phyloP scores from a whole-genome alignment of 805 yeast species.

The Pichia deserticola region DNA sequence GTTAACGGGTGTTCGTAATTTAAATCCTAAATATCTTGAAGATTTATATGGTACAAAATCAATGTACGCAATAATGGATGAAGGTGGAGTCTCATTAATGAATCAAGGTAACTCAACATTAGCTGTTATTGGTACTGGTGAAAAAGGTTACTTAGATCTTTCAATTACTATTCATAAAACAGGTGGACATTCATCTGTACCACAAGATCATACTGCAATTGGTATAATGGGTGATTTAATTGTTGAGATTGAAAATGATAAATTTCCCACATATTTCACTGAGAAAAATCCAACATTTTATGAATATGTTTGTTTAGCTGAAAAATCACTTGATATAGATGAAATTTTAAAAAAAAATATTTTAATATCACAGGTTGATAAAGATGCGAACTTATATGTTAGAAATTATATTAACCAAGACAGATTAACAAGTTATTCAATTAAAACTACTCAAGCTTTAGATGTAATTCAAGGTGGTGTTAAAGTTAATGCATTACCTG shows the following conservation, averaged over 20 bases:
- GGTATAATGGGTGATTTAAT: constrained; percentile 39
- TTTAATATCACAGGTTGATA: constrained; percentile 31
- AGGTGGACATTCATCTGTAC: constrained; percentile 47
- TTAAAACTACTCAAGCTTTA: constrained; percentile 42
- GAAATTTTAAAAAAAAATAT: constrained; percentile 29
- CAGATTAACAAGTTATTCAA: constrained; percentile 28
- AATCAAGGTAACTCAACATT: constrained; percentile 33
- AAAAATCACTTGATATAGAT: constrained; percentile 32
- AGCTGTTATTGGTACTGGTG: constrained; percentile 40
- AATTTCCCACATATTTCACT: constrained; percentile 33
- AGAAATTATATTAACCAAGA: constrained; percentile 28
- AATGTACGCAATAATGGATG: constrained; percentile 39
- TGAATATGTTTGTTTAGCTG: constrained; percentile 41
- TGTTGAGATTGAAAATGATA: constrained; percentile 31
- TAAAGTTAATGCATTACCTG: constrained; percentile 46
- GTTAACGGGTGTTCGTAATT: constrained; percentile 32
- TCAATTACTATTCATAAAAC: constrained; percentile 35
- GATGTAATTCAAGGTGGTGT: constrained; percentile 42
- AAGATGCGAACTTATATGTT: constrained; percentile 31
- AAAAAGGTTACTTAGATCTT: constrained; percentile 40
- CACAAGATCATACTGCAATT: constrained; percentile 42
- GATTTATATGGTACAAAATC: constrained; percentile 36
- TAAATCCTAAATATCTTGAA: constrained; percentile 29
- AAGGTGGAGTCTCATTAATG: constrained; percentile 31
- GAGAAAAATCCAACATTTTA: constrained; percentile 37